Conservation (phyloP, 179 eudicot species). For the Beta corolliflora region DNA sequence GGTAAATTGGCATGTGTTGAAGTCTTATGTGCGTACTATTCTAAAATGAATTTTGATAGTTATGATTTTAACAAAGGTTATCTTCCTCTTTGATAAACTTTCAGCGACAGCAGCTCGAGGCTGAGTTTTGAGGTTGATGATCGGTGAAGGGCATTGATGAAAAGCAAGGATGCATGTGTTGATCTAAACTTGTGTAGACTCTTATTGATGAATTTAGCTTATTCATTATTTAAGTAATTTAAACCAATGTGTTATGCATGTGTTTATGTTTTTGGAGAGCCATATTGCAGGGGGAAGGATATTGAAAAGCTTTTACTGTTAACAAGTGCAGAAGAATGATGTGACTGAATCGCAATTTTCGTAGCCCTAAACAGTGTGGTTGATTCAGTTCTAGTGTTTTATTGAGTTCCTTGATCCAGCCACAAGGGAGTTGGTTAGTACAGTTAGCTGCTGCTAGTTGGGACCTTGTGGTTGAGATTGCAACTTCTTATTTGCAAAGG, state of each 20-base stretch:
- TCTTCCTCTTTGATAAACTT: neutral
- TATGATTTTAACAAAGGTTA: neutral
- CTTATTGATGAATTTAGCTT: neutral
- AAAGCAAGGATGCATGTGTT: neutral
- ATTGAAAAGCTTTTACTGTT: too few species aligned
- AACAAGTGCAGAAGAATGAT: too few species aligned
- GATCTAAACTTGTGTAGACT: neutral
- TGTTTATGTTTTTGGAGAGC: neutral
- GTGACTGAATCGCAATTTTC: too few species aligned
- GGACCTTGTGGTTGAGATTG: too few species aligned
- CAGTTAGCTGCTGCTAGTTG: too few species aligned
- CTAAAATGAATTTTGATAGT: neutral
- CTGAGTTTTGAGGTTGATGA: neutral
- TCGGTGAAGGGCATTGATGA: neutral
- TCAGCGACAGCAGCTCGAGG: constrained; percentile 4
- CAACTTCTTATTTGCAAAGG: too few species aligned
- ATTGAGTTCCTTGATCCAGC: too few species aligned
- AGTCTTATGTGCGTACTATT: neutral
- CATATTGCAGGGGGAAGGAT: neutral
- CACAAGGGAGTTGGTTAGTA: too few species aligned
- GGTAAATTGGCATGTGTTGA: too few species aligned
- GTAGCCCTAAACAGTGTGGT: too few species aligned
- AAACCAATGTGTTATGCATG: too few species aligned
- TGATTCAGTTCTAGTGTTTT: too few species aligned
- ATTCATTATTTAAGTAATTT: neutral